These are phyloP conservation scores for Plenodomus biglobosus DNA, from an alignment of 2,329 filamentous ascomycete genomes.

Conservation along the genomic window DNA sequence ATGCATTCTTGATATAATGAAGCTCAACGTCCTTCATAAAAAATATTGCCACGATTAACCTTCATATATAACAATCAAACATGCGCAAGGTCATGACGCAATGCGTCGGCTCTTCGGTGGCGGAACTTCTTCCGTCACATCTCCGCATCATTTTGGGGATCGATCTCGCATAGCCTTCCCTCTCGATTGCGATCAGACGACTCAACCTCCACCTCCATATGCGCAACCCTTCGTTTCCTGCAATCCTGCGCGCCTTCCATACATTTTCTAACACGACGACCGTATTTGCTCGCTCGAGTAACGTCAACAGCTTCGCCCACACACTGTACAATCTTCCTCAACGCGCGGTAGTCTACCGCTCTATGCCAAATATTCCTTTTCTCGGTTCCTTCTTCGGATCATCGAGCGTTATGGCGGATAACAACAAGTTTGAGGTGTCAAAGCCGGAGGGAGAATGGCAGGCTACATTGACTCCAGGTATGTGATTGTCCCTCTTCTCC, in stretches of 20 bases:
- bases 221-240: conserved; percentile 53
- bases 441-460: conserved; percentile 85
- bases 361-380: conserved; percentile 79
- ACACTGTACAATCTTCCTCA: conserved; percentile 31
- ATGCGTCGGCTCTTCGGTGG: conserved; percentile 24
- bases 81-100: conserved; percentile 28
- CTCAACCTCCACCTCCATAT: conserved; percentile 38
- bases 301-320: conserved; percentile 43
- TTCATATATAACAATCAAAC: not conserved
- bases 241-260: conserved; percentile 52
- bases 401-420: conserved; percentile 48
- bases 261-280: conserved; percentile 50
- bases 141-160: conserved; percentile 18
- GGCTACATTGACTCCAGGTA: conserved; percentile 74
- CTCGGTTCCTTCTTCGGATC: conserved; percentile 74
- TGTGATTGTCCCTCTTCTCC: no score
- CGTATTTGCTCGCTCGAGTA: conserved; percentile 32
- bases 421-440: conserved; percentile 77
- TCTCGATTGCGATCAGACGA: conserved; percentile 3
- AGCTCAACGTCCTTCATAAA: no score
- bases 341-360: conserved; percentile 37
- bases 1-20: no score
- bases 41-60: no score
- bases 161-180: no score
- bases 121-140: conserved; percentile 31